These are phyloP conservation scores for Penicillium sp. DNA, from an alignment of 2,329 filamentous ascomycete genomes.

Conservation along the genomic window DNA sequence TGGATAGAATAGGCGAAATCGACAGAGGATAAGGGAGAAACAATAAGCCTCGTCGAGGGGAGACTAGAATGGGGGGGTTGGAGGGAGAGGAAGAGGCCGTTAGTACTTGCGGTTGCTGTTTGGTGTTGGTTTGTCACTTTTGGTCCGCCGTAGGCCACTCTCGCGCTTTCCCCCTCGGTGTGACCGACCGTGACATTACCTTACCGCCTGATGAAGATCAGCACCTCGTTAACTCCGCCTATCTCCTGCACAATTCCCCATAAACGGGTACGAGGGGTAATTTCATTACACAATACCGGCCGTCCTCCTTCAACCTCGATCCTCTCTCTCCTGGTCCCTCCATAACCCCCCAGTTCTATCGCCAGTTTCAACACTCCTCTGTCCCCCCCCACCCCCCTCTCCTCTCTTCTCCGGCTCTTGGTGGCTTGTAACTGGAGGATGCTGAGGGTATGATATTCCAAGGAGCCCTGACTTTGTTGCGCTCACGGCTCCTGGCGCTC, in stretches of 20 bases:
- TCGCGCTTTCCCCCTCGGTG: conserved; percentile 8
- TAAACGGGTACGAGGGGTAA: conserved; percentile 9
- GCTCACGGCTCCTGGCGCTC: conserved; percentile 43
- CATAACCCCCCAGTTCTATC: conserved; percentile 20
- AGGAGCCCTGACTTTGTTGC: conserved; percentile 42
- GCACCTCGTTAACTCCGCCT: not conserved
- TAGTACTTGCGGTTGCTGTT: conserved; percentile 11
- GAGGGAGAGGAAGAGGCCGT: conserved; percentile 4
- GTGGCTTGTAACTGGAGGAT: conserved; percentile 26
- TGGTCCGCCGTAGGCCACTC: conserved; percentile 24
- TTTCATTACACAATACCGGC: conserved; percentile 21
- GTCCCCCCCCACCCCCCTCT: conserved; percentile 9
- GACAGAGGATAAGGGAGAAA: not conserved
- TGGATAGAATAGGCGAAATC: conserved; percentile 16
- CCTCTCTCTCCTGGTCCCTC: conserved; percentile 17
- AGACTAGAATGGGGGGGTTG: conserved; percentile 2
- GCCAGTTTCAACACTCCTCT: conserved; percentile 22
- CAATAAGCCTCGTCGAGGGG: conserved; percentile 5
- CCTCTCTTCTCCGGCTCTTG: not conserved
- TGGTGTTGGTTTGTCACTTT: conserved; percentile 24
- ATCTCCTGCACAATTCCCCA: not conserved
- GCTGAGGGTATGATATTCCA: conserved; percentile 42
- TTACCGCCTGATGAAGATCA: conserved; percentile 5
- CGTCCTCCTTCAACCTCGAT: conserved; percentile 22
- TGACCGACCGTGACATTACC: conserved; percentile 18